Evolutionary conservation across 257 asterid species (phyloP), one percentile per base, ranked within the genome.

Genomic region (Orobanche coerulescens): DNA sequence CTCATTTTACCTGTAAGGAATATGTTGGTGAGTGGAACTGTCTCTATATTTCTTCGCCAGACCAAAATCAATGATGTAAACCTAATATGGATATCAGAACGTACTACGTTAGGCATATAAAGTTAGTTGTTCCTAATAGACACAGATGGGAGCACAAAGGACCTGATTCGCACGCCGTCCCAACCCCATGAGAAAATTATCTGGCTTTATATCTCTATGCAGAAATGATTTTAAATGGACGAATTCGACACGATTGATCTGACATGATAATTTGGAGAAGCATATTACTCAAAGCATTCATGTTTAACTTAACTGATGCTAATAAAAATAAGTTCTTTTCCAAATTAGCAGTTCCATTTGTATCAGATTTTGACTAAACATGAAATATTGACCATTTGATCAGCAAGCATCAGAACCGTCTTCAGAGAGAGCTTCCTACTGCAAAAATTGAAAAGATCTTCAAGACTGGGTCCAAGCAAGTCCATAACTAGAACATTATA

Each of bases 161-260:
- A 93, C 99, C 97, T 93, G 99, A 67, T 89, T 84, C 59, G 99
- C 99, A 56, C 97, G 95, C 50, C 97, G 75, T 56, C 96, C 99
- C 83, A 93, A 78, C 61, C 99, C 99, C 99, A 93, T 93, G 61
- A 93, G 95, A 70, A 93, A 93, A 80, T 93, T 93, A 82, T 93
- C 99, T 13, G 99, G 99, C 79, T 93, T 93, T 77, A 89, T 93
- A 78, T 93, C 99, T 37, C 99, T 90, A 68, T 93, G 99, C 57
- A 93, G 75, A 84, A 93, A 93, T 65, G 96, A 89, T 71, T 93
- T 93, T 19, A 90, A 75, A 66, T 93, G 99, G 71, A 93, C 89
- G 59, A 86, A 86, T 64, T 93, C 99, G 51, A 89, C 88, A 18
- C 97, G 99, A 46, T 89, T 93, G 82, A 93, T 93, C 99, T 93